phyloP scores from a whole-genome alignment of 2,329 filamentous ascomycete species.

The Beauveria australis region DNA sequence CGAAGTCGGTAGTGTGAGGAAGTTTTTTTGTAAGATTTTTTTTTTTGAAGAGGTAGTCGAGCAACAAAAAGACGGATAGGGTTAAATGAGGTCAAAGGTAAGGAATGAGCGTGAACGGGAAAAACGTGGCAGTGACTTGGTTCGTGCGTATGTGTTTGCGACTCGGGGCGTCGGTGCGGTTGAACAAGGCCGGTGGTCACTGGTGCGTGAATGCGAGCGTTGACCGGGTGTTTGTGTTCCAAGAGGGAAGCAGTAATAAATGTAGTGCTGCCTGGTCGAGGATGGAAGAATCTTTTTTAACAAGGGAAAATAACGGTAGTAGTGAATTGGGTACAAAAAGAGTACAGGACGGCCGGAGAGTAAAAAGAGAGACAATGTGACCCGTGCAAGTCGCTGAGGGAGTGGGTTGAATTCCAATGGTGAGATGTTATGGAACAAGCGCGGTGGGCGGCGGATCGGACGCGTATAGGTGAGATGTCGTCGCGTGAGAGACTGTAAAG shows the following conservation, averaged over 20 bases:
- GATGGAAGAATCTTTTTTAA: neutral
- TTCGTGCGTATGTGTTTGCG: conserved; percentile 7
- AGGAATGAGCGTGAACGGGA: neutral
- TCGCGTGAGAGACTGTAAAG: neutral
- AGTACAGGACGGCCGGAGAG: neutral
- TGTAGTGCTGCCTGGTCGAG: neutral
- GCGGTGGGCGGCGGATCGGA: neutral
- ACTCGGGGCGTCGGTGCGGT: neutral
- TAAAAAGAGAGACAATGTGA: neutral
- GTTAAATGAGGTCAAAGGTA: neutral
- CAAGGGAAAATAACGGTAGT: too few species aligned
- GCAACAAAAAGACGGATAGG: neutral
- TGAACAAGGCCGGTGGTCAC: neutral
- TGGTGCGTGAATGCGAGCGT: too few species aligned
- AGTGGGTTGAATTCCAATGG: conserved; percentile 2
- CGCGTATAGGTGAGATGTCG: neutral
- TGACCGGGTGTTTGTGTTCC: neutral
- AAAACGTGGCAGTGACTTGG: neutral
- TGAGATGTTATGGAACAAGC: conserved; percentile 9
- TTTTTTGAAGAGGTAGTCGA: neutral
- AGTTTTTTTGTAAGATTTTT: neutral
- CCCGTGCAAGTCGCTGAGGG: neutral
- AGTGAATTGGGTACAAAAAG: too few species aligned
- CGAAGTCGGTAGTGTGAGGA: too few species aligned
- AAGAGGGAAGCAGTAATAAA: too few species aligned